Conservation (phyloP, 1,139 yeast species). For the Zygoascus sp. region DNA sequence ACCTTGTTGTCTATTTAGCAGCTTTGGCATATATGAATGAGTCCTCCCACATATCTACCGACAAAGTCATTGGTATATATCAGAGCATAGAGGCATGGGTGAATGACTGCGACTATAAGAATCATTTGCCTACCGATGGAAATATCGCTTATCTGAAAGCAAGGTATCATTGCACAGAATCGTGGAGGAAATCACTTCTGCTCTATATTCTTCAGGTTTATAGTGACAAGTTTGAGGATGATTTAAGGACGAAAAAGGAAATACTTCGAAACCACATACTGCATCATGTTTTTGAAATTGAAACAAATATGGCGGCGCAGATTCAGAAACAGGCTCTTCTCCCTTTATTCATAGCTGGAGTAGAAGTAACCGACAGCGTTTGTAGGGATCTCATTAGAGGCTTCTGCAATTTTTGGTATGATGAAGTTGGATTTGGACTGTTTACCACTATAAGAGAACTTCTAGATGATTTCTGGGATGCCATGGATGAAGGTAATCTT, state of each 20-base stretch:
- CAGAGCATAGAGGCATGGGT: neutral
- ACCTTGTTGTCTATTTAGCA: conserved; percentile 3
- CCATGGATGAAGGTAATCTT: neutral
- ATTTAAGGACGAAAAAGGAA: neutral
- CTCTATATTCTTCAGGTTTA: conserved; percentile 7
- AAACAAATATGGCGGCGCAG: neutral
- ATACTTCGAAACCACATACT: conserved; percentile 2
- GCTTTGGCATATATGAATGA: neutral
- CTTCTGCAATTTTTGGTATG: conserved; percentile 7
- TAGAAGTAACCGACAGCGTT: neutral
- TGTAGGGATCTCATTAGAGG: conserved; percentile 5
- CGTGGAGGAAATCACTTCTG: conserved; percentile 9
- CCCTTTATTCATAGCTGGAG: conserved; percentile 7
- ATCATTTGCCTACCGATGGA: conserved; percentile 4
- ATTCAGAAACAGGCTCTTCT: conserved; percentile 9
- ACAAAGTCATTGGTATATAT: neutral
- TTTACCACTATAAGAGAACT: neutral
- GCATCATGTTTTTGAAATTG: conserved; percentile 5
- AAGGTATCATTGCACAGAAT: conserved; percentile 8
- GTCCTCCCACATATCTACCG: neutral
- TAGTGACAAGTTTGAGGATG: neutral
- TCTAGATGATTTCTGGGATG: conserved; percentile 4
- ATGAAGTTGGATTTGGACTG: conserved; percentile 2
- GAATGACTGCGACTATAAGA: conserved; percentile 5
- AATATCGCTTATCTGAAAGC: neutral